Evolutionary conservation across 1,284 basidiomycete genomes (phyloP).

Genomic region (Blastosporella zonata): DNA sequence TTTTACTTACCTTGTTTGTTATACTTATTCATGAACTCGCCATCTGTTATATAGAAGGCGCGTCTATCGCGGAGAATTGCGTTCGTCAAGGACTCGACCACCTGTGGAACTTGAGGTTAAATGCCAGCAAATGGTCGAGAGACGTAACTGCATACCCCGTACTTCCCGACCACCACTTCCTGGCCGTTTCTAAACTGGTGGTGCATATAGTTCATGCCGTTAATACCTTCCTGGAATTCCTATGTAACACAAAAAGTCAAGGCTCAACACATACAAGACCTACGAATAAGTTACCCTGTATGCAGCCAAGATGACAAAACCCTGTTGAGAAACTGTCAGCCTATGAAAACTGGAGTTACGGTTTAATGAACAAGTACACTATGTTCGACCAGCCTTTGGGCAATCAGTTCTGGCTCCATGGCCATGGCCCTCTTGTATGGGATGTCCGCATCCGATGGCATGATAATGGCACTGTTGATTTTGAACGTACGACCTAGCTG

Average conservation of each 20-base stretch:
- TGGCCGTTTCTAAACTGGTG: constrained; percentile 12
- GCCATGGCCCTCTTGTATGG: constrained; percentile 23
- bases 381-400: constrained; percentile 17
- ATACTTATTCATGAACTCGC: constrained; percentile 25
- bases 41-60: constrained; percentile 29
- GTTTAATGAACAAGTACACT: constrained; percentile 27
- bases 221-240: constrained; percentile 30
- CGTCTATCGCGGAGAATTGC: constrained; percentile 32
- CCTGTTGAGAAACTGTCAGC: constrained; percentile 19
- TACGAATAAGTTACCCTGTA: constrained; percentile 20
- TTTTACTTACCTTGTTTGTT: constrained; percentile 34
- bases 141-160: constrained; percentile 12
- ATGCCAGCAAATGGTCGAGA: neutral
- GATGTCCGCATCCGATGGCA: constrained; percentile 9
- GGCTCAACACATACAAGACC: neutral
- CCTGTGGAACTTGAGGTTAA: constrained; percentile 18
- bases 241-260: constrained; percentile 7
- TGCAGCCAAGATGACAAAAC: constrained; percentile 30
- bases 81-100: constrained; percentile 26
- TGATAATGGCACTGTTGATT: neutral
- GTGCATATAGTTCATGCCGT: constrained; percentile 23
- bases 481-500: constrained; percentile 13
- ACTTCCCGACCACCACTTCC: constrained; percentile 4
- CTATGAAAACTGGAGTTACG: too few relatives aligned
- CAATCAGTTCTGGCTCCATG: constrained; percentile 20